A percentile compares a stretch with the other conserved stretches of the same genome.
These are phyloP conservation scores for Cytospora piceae DNA, from an alignment of 2,329 filamentous ascomycete species.

Conservation along the genomic window DNA sequence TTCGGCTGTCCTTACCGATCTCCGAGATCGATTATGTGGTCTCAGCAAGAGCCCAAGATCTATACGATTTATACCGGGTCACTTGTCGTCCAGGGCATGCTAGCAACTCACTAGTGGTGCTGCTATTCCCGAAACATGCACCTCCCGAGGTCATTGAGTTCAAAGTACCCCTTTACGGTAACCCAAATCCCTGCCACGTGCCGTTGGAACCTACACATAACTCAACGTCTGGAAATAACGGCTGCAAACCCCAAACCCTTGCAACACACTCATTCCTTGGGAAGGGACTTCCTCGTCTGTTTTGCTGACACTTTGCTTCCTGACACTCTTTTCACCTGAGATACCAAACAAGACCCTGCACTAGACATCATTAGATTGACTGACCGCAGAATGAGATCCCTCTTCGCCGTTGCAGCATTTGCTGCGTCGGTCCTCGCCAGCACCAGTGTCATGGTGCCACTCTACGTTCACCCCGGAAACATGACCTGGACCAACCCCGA, in stretches of 20 bases:
- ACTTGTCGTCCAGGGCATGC: background rate
- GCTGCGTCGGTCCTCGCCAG: constrained; percentile 22
- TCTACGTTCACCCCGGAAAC: constrained; percentile 29
- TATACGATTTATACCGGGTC: too few species aligned
- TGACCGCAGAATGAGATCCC: constrained; percentile 16
- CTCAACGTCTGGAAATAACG: background rate
- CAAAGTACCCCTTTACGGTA: constrained; percentile 3
- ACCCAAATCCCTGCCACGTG: background rate
- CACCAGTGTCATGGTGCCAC: constrained; percentile 28
- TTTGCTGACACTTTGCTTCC: background rate
- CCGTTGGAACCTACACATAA: background rate
- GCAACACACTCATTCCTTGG: background rate
- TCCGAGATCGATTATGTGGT: background rate
- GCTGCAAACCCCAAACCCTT: constrained; percentile 4
- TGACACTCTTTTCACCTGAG: background rate
- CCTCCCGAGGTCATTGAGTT: background rate
- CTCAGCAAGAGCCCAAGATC: constrained; percentile 10
- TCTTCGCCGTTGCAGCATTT: constrained; percentile 20
- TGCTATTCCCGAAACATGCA: background rate
- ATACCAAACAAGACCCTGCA: background rate
- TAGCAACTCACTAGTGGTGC: background rate
- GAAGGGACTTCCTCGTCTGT: background rate
- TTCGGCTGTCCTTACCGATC: background rate
- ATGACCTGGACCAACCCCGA: constrained; percentile 29
- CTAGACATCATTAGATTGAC: background rate